Evolutionary conservation across 805 yeast genomes (phyloP).

Genomic region (Lipomyces japonicus): DNA sequence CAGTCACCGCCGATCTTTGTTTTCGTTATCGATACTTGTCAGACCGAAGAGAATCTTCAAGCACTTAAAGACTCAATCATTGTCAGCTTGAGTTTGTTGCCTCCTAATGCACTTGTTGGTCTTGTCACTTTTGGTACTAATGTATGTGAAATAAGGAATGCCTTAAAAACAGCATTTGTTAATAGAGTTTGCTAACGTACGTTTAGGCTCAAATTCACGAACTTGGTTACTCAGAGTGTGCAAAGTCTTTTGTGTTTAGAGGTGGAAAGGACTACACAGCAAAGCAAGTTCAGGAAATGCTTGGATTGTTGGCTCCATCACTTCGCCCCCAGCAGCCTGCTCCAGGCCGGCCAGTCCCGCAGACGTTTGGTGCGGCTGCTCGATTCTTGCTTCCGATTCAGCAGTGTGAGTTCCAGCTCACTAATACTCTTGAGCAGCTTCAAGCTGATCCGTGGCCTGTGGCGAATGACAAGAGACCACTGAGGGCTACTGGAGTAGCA

Average conservation of each 20-base stretch:
- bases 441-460: slow-evolving; percentile 86
- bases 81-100: slow-evolving; percentile 70
- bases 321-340: slow-evolving; percentile 26
- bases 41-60: slow-evolving; percentile 80
- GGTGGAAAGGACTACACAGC: slow-evolving; percentile 78
- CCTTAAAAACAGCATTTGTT: background rate
- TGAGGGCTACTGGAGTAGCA: slow-evolving; percentile 92
- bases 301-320: slow-evolving; percentile 44
- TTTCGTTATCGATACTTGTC: slow-evolving; percentile 83
- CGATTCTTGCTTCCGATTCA: slow-evolving; percentile 71
- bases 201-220: slow-evolving; percentile 79
- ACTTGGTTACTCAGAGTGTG: slow-evolving; percentile 61
- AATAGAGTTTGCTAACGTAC: background rate
- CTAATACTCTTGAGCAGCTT: slow-evolving; percentile 72
- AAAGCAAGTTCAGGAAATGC: slow-evolving; percentile 56
- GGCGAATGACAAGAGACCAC: slow-evolving; percentile 69
- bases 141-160: slow-evolving; percentile 25
- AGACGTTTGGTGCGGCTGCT: slow-evolving; percentile 33
- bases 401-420: slow-evolving; percentile 77
- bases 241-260: slow-evolving; percentile 76
- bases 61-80: slow-evolving; percentile 79
- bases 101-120: slow-evolving; percentile 86
- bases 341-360: slow-evolving; percentile 26
- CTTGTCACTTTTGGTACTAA: slow-evolving; percentile 85
- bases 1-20: slow-evolving; percentile 81